Conservation (phyloP, 257 asterid genomes). For the Solanum habrochaites region DNA sequence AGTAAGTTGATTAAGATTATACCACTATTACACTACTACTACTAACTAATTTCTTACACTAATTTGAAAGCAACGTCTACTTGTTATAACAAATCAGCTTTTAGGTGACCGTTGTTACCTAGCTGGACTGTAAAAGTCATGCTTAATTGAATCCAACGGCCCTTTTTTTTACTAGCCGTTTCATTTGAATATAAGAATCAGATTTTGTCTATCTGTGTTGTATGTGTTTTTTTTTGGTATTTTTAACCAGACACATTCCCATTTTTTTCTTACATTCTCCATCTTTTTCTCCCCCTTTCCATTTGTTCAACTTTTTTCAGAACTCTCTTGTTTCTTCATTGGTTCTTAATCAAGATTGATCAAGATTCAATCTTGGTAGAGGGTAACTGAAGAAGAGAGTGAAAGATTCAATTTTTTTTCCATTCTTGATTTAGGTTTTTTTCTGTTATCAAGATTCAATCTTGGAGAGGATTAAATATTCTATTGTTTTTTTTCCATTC, state of each 20-base stretch:
- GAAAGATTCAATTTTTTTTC: not conserved
- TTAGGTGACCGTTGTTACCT: slow-evolving; percentile 54
- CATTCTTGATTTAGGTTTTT: not conserved
- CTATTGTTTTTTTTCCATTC: not conserved
- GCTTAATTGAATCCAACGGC: slow-evolving; percentile 30
- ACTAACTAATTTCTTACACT: not conserved
- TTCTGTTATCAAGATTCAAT: not conserved
- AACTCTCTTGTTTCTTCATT: not conserved
- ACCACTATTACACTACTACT: not conserved
- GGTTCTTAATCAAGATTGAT: not conserved
- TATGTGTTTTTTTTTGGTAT: not conserved
- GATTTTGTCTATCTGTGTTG: not conserved
- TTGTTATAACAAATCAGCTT: slow-evolving; percentile 22
- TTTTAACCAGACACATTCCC: slow-evolving; percentile 34
- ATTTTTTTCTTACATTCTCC: not conserved
- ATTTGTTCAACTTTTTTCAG: not conserved
- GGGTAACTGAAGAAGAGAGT: not conserved
- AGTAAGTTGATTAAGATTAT: not conserved
- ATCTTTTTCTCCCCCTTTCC: not conserved
- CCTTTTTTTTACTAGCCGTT: slow-evolving; percentile 80
- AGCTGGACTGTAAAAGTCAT: slow-evolving; percentile 14
- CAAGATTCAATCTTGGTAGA: not conserved
- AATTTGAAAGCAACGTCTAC: slow-evolving; percentile 53
- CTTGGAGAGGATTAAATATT: not conserved
- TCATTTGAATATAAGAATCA: slow-evolving; percentile 35